A percentile compares a stretch with the other conserved stretches of the same genome.
Evolutionary conservation across 331 rosid genomes (phyloP).

Genomic region (Phaseolus coccineus): DNA sequence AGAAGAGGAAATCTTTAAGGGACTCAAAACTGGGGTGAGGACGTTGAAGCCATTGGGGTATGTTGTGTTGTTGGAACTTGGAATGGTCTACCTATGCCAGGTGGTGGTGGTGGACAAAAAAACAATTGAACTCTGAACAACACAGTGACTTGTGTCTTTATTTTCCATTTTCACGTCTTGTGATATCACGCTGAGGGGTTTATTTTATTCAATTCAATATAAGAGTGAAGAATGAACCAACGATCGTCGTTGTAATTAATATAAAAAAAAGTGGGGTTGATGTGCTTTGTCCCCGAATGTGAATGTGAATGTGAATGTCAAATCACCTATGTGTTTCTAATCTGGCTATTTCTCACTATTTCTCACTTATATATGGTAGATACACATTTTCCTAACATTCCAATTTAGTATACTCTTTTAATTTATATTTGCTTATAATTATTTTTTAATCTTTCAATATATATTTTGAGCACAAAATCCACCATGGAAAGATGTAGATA

Average conservation of each 20-base stretch:
- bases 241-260: constrained; percentile 6
- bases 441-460: too few relatives aligned
- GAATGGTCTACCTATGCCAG: constrained; percentile 7
- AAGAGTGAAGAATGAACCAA: constrained; percentile 12
- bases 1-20: constrained; percentile 24
- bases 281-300: constrained; percentile 24
- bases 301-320: constrained; percentile 24
- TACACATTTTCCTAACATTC: background rate
- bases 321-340: constrained; percentile 7
- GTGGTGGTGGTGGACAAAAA: constrained; percentile 20
- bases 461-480: too few relatives aligned
- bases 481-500: background rate
- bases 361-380: background rate
- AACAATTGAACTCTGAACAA: constrained; percentile 39
- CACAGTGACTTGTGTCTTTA: constrained; percentile 17
- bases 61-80: constrained; percentile 46
- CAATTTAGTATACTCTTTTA: background rate
- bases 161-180: constrained; percentile 1
- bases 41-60: constrained; percentile 40
- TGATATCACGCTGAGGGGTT: constrained; percentile 31
- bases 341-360: background rate
- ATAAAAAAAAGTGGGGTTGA: constrained; percentile 27
- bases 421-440: too few relatives aligned
- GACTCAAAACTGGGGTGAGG: constrained; percentile 20
- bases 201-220: constrained; percentile 10